phyloP scores from a whole-genome alignment of 257 asterid genomes.

The Rhazya stricta region DNA sequence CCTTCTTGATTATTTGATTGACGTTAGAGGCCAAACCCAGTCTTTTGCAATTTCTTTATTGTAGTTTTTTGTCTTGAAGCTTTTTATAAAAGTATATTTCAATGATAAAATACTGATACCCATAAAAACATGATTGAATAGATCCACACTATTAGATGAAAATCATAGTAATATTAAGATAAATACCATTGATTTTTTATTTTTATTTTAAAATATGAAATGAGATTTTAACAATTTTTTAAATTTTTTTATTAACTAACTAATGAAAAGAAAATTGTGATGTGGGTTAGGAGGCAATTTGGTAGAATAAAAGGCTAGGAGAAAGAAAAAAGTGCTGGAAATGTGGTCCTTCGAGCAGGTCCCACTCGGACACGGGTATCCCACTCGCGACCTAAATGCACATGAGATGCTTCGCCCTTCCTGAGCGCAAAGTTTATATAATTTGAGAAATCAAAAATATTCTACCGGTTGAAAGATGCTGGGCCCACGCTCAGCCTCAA shows the following conservation, averaged over 20 bases:
- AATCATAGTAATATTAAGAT: no score
- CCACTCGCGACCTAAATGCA: constrained; percentile 28
- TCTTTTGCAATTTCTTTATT: no score
- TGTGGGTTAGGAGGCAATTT: neutral
- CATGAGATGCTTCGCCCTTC: constrained; percentile 26
- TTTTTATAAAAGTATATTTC: no score
- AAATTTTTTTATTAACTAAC: neutral
- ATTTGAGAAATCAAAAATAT: constrained; percentile 12
- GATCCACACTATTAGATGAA: neutral
- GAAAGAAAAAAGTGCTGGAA: neutral
- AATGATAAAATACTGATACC: neutral
- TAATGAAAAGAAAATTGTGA: neutral
- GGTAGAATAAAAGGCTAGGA: constrained; percentile 1
- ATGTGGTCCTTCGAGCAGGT: neutral
- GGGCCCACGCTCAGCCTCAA: constrained; percentile 13
- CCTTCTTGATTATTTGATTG: constrained; percentile 1
- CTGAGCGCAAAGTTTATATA: constrained; percentile 3
- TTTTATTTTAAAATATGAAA: no score
- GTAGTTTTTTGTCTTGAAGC: neutral
- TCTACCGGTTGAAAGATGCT: neutral
- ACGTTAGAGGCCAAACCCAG: neutral
- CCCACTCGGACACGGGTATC: constrained; percentile 6
- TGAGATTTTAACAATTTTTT: no score
- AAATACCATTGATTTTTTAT: no score
- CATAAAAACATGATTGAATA: neutral